Percentiles rank a stretch among this genome's conserved stretches.
Conservation (phyloP, 495 filamentous ascomycete species). For the Talaromyces proteolyticus region DNA sequence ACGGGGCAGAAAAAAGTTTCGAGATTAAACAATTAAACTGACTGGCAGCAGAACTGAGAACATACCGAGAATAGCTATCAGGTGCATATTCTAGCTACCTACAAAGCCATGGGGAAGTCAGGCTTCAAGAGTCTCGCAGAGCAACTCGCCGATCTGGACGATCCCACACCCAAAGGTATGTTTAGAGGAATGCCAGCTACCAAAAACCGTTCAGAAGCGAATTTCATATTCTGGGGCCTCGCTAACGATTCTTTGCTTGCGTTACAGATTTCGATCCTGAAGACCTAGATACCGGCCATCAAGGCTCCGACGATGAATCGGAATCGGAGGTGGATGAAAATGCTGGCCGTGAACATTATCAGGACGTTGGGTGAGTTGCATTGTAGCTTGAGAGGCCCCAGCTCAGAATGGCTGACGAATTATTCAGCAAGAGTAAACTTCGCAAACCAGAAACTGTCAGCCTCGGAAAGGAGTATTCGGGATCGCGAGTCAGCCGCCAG, state of each 20-base stretch:
- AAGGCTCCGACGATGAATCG: constrained; percentile 49
- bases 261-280: constrained; percentile 88
- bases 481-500: constrained; percentile 69
- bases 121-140: constrained; percentile 46
- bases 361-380: constrained; percentile 60
- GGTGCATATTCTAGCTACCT: not conserved
- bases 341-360: constrained; percentile 76
- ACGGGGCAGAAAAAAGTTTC: too few relatives aligned
- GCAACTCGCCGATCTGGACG: constrained; percentile 59
- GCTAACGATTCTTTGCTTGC: constrained; percentile 9
- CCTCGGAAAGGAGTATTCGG: constrained; percentile 75
- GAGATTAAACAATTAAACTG: too few relatives aligned
- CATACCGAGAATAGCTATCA: not conserved
- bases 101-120: not conserved
- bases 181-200: too few relatives aligned
- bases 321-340: constrained; percentile 34
- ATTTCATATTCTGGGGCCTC: too few relatives aligned
- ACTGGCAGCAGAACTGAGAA: too few relatives aligned
- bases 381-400: constrained; percentile 6
- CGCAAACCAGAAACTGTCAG: constrained; percentile 59
- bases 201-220: too few relatives aligned
- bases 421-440: constrained; percentile 71
- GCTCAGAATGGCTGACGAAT: too few relatives aligned
- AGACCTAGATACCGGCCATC: constrained; percentile 50
- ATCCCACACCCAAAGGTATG: constrained; percentile 56